Evolutionary conservation across 2,329 filamentous ascomycete genomes (phyloP), one percentile per base, ranked within the genome.

Genomic region (Claviceps sp.): DNA sequence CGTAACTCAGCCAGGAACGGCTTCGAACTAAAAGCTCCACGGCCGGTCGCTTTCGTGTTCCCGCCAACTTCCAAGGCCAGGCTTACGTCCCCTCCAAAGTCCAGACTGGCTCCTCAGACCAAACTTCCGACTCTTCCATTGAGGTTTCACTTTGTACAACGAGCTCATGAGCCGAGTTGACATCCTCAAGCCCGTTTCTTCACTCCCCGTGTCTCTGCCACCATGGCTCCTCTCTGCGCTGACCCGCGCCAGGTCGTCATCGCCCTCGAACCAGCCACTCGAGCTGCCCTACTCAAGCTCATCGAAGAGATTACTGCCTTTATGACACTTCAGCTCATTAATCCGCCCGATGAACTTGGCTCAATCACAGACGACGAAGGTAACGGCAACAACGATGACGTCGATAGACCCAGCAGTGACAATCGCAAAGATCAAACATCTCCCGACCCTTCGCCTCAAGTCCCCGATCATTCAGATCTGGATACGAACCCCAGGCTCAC

Each of bases 201-300:
- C 2, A 10, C 26, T 34, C 19, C 24, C 44, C 8, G 11, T 16
- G 14, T 14, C 22, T 19, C 24, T 44, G 14, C 42, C 57, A 61
- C 14, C 52, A 79, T 80, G 77, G 74, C 77, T 53, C 77, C 77
- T 50, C 68, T 76, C 49, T 76, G 72, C 52, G 71, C 69, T 39
- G 77, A 80, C 56, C 77, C 77, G 48, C 73, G 75, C 54, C 76
- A 77, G 57, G 64, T 80, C 51, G 70, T 77, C 64, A 72, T 81
- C 50, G 70, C 76, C 26, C 69, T 82, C 42, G 76, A 80, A 56
- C 68, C 69, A 30, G 71, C 73, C 30, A 70, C 73, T 45, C 74
- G 78, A 47, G 71, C 70, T 55, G 76, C 72, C 2, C 70, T 80
- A 37, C 72, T 76, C 52, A 65, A 65, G 47, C 72, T 82, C 19